A percentile compares a stretch with the other conserved stretches of the same genome.
Evolutionary conservation across 2,329 filamentous ascomycete genomes (phyloP).

Genomic region (Claviceps monticola): DNA sequence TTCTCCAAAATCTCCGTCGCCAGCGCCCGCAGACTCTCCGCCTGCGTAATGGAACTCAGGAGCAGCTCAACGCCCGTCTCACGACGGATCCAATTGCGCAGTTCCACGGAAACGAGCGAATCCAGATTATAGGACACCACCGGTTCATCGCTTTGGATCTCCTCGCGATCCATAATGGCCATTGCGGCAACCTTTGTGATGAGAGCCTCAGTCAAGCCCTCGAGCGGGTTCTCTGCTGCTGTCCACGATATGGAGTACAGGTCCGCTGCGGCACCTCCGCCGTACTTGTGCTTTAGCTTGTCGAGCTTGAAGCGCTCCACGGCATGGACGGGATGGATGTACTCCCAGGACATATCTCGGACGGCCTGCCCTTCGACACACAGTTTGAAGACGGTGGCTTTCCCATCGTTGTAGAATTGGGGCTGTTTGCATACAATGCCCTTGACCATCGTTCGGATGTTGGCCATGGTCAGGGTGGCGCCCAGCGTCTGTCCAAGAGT

Average conservation of each 20-base stretch:
- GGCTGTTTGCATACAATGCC: slow-evolving; percentile 3
- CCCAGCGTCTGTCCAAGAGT: slow-evolving; percentile 1
- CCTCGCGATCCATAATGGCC: slow-evolving; percentile 6
- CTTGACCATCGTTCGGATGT: slow-evolving; percentile 5
- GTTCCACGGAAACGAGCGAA: slow-evolving; percentile 26
- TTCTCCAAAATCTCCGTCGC: slow-evolving; percentile 3
- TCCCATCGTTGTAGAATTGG: not conserved
- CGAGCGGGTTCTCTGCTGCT: slow-evolving; percentile 1
- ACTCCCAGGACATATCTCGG: not conserved
- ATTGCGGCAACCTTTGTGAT: slow-evolving; percentile 5
- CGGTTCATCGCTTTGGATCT: slow-evolving; percentile 14
- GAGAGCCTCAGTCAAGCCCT: slow-evolving; percentile 5
- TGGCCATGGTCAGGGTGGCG: slow-evolving; percentile 3
- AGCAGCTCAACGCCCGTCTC: slow-evolving; percentile 21
- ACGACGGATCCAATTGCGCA: slow-evolving; percentile 25
- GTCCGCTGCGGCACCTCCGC: not conserved
- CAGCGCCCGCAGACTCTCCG: slow-evolving; percentile 1
- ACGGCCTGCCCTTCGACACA: not conserved
- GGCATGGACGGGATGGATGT: slow-evolving; percentile 2
- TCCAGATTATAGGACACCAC: slow-evolving; percentile 26
- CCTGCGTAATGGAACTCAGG: slow-evolving; percentile 2
- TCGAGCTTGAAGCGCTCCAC: slow-evolving; percentile 1
- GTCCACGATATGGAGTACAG: slow-evolving; percentile 1
- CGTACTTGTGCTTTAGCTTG: not conserved
- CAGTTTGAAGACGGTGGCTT: slow-evolving; percentile 1